A percentile compares a stretch with the other conserved stretches of the same genome.
Evolutionary conservation across 768 basidiomycete species (phyloP).

Genomic region (Lyophyllum shimeji): DNA sequence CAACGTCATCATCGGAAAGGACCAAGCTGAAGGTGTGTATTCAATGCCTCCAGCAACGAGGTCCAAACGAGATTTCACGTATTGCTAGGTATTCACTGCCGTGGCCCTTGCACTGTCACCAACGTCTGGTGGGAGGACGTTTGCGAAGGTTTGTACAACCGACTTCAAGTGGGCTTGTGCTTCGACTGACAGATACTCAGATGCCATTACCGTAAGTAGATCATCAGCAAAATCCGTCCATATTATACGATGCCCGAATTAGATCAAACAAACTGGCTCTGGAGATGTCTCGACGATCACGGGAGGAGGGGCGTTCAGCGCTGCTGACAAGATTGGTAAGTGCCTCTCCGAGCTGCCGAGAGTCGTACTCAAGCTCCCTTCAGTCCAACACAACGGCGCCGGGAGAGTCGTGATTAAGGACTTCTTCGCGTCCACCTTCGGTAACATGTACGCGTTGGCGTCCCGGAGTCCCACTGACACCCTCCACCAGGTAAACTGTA

Average conservation of each 20-base stretch:
- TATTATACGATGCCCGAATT: not conserved
- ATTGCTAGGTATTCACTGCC: constrained; percentile 26
- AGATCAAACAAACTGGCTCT: constrained; percentile 29
- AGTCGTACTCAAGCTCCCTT: not conserved
- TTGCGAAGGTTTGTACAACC: constrained; percentile 22
- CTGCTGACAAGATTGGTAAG: constrained; percentile 26
- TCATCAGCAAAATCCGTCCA: not conserved
- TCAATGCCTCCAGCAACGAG: not conserved
- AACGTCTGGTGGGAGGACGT: constrained; percentile 32
- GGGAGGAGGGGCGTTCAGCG: constrained; percentile 26
- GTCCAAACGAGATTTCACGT: not conserved
- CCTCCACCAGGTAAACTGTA: constrained; percentile 23
- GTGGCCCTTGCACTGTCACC: constrained; percentile 27
- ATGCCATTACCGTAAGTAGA: constrained; percentile 21
- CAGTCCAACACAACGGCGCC: constrained; percentile 29
- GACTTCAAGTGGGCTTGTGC: not conserved
- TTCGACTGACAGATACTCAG: constrained; percentile 3
- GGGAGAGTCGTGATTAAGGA: constrained; percentile 24
- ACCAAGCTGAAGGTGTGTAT: constrained; percentile 25
- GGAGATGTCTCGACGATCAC: constrained; percentile 26
- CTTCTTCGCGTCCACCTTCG: constrained; percentile 27
- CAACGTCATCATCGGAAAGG: constrained; percentile 27
- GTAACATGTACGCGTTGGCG: not conserved
- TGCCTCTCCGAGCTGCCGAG: not conserved
- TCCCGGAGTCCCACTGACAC: not conserved